Percentiles rank a stretch among this genome's conserved stretches.
Evolutionary conservation across 2,329 filamentous ascomycete species (phyloP).

Genomic region (Aspergillus hiratsukae): DNA sequence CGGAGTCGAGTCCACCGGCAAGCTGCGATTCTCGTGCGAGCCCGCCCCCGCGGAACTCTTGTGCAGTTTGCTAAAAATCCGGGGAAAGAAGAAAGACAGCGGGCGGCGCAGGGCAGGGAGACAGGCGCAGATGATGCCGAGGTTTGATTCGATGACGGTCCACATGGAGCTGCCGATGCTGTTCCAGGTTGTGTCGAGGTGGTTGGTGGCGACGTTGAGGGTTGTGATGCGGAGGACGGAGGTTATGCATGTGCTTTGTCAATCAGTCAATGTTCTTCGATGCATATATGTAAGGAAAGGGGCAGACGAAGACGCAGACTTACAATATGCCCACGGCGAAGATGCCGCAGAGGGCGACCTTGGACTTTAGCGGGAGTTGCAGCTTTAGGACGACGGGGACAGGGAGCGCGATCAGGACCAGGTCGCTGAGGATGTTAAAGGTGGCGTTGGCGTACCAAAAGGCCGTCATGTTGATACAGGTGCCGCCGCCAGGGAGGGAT

Average conservation of each 20-base stretch:
- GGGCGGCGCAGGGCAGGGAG: slow-evolving; percentile 30
- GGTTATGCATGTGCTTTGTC: slow-evolving; percentile 12
- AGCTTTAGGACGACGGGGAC: slow-evolving; percentile 30
- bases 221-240: slow-evolving; percentile 16
- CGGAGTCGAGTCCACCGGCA: background rate
- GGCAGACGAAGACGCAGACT: too few relatives aligned
- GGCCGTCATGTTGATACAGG: slow-evolving; percentile 44
- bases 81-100: slow-evolving; percentile 14
- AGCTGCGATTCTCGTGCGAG: background rate
- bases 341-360: slow-evolving; percentile 45
- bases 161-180: slow-evolving; percentile 32
- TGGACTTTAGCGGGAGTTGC: slow-evolving; percentile 39
- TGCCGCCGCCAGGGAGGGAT: slow-evolving; percentile 22
- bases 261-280: background rate
- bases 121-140: slow-evolving; percentile 36
- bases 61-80: slow-evolving; percentile 1
- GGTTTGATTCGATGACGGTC: slow-evolving; percentile 35
- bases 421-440: slow-evolving; percentile 35
- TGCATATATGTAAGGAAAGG: background rate
- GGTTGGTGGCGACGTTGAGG: slow-evolving; percentile 14
- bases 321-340: slow-evolving; percentile 29
- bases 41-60: background rate
- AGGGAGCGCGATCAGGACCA: slow-evolving; percentile 33
- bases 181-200: slow-evolving; percentile 21
- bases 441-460: slow-evolving; percentile 50